Evolutionary conservation across 1,139 yeast genomes (phyloP), one percentile per base, ranked within the genome.

Genomic region (Yamadazyma pseudoaaseri): DNA sequence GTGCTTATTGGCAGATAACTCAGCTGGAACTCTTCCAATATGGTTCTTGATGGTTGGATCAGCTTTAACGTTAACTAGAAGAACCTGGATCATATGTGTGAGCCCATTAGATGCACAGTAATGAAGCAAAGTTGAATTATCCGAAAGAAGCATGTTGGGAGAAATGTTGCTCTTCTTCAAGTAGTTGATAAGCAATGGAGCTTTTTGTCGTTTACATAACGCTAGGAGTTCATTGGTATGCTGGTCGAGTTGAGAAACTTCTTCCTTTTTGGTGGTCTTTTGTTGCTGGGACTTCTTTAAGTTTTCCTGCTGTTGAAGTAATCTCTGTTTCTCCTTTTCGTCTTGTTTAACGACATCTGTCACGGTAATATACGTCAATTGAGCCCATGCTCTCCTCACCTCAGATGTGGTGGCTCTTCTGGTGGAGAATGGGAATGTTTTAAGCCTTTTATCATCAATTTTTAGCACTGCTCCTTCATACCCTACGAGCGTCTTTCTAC

Each of bases 351-450:
- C 94, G 15, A 70, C 59, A n/a, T 76, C 76, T 9, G 75, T 61
- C 1, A 77, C 54, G 27, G 68, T 63, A 43, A 85, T 62, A 45
- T 84, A 79, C 0, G 90, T 68, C 38, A 92, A 65, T 44, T 82
- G 81, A 17, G 77, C 71, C 97, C 98, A 92, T 0, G 95, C 87
- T 30, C 81, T 73, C 51, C 81, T 86, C 46, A 94, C 61, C 54
- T 90, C 98, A 2, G 79, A 64, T 0, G 85, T 72, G 0, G 97
- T 90, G 0, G 98, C 96, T 46, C 97, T 72, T 37, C 79, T 77
- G 0, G 98, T 92, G 0, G 96, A 82, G 58, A 92, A 87, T 1
- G 98, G 98, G 53, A 92, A 78, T 6, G 69, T 62, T 42, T 74
- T 75, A 3, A 89, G 58, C 43, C 95, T 69, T 2, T 61, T 45